Conservation (phyloP, 2,329 filamentous ascomycete genomes). For the Talaromyces amestolkiae region DNA sequence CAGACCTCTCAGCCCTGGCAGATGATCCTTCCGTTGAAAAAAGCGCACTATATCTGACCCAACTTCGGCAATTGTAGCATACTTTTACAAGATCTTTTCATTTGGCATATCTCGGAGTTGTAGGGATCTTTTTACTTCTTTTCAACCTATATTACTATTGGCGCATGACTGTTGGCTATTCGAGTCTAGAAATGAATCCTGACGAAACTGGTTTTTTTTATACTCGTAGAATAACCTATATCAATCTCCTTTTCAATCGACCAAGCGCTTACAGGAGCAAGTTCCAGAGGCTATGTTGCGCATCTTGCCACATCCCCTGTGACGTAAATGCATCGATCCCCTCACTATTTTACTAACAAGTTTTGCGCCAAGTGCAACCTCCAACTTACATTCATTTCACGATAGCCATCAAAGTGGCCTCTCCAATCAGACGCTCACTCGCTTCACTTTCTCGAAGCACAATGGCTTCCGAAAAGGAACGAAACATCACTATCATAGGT, state of each 20-base stretch:
- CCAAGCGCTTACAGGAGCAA: background rate
- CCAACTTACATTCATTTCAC: background rate
- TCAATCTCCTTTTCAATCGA: background rate
- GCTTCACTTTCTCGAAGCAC: slow-evolving; percentile 25
- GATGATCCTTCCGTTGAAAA: slow-evolving; percentile 26
- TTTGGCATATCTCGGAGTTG: slow-evolving; percentile 13
- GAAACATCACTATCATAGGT: slow-evolving; percentile 45
- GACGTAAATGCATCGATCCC: slow-evolving; percentile 10
- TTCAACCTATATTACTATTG: background rate
- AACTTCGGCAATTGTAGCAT: slow-evolving; percentile 15
- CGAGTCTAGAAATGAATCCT: background rate
- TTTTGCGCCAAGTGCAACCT: background rate
- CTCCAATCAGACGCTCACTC: slow-evolving; percentile 21
- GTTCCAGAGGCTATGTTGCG: background rate
- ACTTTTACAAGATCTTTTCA: slow-evolving; percentile 7
- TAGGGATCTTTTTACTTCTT: slow-evolving; percentile 13
- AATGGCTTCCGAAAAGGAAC: slow-evolving; percentile 34
- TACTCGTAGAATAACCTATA: background rate
- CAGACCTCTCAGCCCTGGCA: slow-evolving; percentile 48
- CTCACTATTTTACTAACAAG: background rate
- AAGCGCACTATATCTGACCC: background rate
- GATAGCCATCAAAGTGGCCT: slow-evolving; percentile 25
- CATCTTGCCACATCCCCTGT: slow-evolving; percentile 6
- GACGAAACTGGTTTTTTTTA: background rate
- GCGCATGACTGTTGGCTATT: background rate